phyloP scores from a whole-genome alignment of 108 stramenopile species.

The Fistulifera pelliculosa region DNA sequence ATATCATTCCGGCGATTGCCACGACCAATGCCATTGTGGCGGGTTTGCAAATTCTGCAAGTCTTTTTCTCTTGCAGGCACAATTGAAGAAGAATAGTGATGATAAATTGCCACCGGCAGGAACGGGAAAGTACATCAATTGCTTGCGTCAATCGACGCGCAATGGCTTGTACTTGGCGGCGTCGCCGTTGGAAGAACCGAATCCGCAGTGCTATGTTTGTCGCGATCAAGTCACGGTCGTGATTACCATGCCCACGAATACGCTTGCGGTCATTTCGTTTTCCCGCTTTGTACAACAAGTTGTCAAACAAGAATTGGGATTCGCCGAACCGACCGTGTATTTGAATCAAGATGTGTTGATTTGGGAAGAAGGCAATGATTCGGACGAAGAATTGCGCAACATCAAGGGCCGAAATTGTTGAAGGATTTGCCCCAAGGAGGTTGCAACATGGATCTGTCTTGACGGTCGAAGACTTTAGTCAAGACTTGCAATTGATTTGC shows the following conservation, averaged over 20 bases:
- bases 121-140: conserved; percentile 61
- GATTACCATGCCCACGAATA: conserved; percentile 46
- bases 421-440: conserved; percentile 11
- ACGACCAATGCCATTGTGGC: conserved; percentile 99
- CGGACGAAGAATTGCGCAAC: conserved; percentile 26
- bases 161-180: conserved; percentile 79
- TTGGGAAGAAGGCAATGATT: conserved; percentile 83
- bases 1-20: conserved; percentile 99
- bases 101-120: neutral
- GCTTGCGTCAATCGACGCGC: conserved; percentile 58
- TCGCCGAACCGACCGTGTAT: conserved; percentile 66
- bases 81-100: conserved; percentile 17
- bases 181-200: conserved; percentile 57
- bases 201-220: conserved; percentile 91
- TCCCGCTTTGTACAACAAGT: conserved; percentile 19
- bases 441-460: conserved; percentile 72
- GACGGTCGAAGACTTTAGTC: conserved; percentile 80
- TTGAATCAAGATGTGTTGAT: conserved; percentile 36
- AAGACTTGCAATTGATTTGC: conserved; percentile 43
- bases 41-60: conserved; percentile 76
- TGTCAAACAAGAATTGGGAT: conserved; percentile 72
- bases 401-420: conserved; percentile 40
- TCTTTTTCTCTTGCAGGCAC: conserved; percentile 55
- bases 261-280: conserved; percentile 63
- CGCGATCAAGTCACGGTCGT: conserved; percentile 53